Evolutionary conservation across 441 rosid species (phyloP), one percentile per base, ranked within the genome.

Genomic region (Adansonia rubrostipa): DNA sequence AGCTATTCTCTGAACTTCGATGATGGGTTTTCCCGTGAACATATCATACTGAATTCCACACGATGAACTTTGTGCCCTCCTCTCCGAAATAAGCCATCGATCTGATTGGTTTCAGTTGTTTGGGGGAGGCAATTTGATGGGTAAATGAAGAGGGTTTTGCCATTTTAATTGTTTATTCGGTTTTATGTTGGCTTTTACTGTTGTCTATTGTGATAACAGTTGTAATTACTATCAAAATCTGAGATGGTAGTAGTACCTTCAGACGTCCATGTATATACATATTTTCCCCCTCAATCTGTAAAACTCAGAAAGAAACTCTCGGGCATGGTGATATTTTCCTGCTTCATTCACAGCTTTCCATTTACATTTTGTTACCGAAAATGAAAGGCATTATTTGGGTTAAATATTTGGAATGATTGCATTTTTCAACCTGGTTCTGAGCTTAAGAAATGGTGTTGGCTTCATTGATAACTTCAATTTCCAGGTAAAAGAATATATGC

Each of bases 1-100:
- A 91, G 92, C 81, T 89, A 91, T 82, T 81, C 90, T 74, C 87
- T 87, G 0, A 91, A 91, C 77, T 90, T 92, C 2, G 91, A 92
- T 69, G 93, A 91, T 24, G 91, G 90, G 76, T 63, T 75, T 79
- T 75, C 79, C 6, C 79, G 45, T 77, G 63, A 61, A 11, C 64
- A 74, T 53, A 45, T 65, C 75, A 56, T 54, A 15, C 33, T 44
- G 51, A 62, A 62, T 61, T 45, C 67, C 56, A 75, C 73, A 33
- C 61, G 20, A 51, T 36, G 42, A 75, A 42, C n/a, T 3, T 58
- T 58, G 56, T 28, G 1, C 40, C 56, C 56, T 42, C 20, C n/a
- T 20, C 78, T 28, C 40, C 61, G 17, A 61, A 62, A 9, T 56
- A 47, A 75, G 73, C 15, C 24, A 42, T 54, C 61, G 11, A 66